Evolutionary conservation across 2,329 filamentous ascomycete species (phyloP).

Genomic region (Basipetospora sp.): DNA sequence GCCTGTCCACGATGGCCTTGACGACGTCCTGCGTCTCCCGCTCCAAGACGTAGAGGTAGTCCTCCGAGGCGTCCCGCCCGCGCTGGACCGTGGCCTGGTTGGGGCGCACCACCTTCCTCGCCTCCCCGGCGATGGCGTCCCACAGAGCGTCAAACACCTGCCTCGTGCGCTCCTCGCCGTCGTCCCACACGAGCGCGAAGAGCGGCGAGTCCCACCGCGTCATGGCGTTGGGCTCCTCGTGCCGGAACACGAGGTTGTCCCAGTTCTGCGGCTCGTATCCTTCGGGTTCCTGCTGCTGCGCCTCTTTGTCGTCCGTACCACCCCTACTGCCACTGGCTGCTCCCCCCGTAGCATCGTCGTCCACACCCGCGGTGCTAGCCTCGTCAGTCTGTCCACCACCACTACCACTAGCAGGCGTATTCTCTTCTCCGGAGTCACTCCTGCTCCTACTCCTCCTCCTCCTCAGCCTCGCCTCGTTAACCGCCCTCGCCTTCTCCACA

Average conservation of each 20-base stretch:
- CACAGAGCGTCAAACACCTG: slow-evolving; percentile 52
- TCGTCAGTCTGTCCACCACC: too few species aligned
- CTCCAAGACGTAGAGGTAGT: slow-evolving; percentile 70
- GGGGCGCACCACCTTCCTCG: slow-evolving; percentile 49
- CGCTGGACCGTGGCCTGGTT: slow-evolving; percentile 61
- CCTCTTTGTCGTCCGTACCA: neutral
- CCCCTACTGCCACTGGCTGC: slow-evolving; percentile 12
- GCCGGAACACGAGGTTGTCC: slow-evolving; percentile 67
- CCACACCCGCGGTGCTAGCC: slow-evolving; percentile 9
- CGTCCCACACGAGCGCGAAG: slow-evolving; percentile 65
- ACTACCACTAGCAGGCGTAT: too few species aligned
- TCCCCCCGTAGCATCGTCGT: slow-evolving; percentile 35
- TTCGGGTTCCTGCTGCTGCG: slow-evolving; percentile 14
- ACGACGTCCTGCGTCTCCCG: slow-evolving; percentile 65
- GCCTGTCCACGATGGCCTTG: slow-evolving; percentile 51
- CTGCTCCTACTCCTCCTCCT: slow-evolving; percentile 15
- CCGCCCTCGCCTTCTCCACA: slow-evolving; percentile 33
- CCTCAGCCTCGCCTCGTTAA: slow-evolving; percentile 46
- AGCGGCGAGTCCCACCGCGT: slow-evolving; percentile 71
- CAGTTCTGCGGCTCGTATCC: slow-evolving; percentile 46
- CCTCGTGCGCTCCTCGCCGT: slow-evolving; percentile 44
- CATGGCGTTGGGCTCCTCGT: slow-evolving; percentile 79
- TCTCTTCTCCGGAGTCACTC: slow-evolving; percentile 35
- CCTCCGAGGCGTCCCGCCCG: slow-evolving; percentile 47
- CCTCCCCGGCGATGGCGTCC: slow-evolving; percentile 55